Evolutionary conservation across 2,329 filamentous ascomycete genomes (phyloP).

Genomic region (Botrytis fragariae): DNA sequence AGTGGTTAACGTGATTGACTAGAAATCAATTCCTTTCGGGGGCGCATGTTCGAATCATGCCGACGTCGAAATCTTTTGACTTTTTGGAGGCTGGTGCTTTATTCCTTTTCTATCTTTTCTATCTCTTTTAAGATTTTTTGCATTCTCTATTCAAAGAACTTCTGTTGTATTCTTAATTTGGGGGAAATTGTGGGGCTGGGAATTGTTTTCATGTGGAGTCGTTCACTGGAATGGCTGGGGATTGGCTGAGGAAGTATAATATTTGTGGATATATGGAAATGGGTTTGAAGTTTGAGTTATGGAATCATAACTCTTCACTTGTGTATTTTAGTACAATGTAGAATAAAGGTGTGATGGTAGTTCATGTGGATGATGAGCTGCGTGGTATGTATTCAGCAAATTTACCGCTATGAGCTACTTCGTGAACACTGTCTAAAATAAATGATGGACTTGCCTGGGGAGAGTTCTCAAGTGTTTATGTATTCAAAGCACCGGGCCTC

Average conservation of each 20-base stretch:
- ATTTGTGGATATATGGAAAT: not conserved
- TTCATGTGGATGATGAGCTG: not conserved
- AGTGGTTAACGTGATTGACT: slow-evolving; percentile 19
- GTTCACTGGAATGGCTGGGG: not conserved
- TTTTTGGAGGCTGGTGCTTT: no score
- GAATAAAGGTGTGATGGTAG: not conserved
- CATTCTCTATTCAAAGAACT: fast-evolving
- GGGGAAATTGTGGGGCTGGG: not conserved
- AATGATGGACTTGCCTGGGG: not conserved
- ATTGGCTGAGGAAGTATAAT: not conserved
- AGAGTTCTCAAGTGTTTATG: not conserved
- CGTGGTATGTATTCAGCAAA: not conserved
- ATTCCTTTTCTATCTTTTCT: no score
- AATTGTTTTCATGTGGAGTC: not conserved
- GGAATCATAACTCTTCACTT: not conserved
- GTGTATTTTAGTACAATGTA: not conserved
- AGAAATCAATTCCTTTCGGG: slow-evolving; percentile 19
- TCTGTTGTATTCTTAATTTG: not conserved
- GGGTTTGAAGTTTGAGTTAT: not conserved
- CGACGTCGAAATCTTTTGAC: not conserved
- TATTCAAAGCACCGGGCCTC: not conserved
- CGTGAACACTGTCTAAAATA: not conserved
- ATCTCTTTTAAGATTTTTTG: not conserved
- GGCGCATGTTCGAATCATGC: slow-evolving; percentile 19
- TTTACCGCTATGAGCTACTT: not conserved